Evolutionary conservation across 1,284 basidiomycete species (phyloP).

Genomic region (Tetrapyrgos nigripes): DNA sequence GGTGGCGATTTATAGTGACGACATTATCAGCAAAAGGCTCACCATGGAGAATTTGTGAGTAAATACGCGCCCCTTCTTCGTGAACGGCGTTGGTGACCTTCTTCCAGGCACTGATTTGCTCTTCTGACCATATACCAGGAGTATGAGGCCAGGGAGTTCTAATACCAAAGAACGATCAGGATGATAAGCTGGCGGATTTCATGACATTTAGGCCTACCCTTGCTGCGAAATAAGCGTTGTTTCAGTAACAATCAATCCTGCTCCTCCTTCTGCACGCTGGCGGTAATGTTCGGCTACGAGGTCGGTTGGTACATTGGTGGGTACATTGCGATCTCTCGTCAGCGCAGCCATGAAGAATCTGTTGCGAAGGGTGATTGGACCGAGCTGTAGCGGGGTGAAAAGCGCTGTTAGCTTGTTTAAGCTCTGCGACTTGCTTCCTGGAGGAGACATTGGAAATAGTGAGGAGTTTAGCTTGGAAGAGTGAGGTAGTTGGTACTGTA

Average conservation of each 20-base stretch:
- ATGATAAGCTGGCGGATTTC: not conserved
- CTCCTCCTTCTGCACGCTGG: slow-evolving; percentile 43
- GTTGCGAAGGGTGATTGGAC: slow-evolving; percentile 6
- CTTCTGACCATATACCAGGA: slow-evolving; percentile 45
- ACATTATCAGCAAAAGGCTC: slow-evolving; percentile 13
- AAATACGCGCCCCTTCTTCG: slow-evolving; percentile 37
- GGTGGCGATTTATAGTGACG: not conserved
- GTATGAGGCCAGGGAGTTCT: slow-evolving; percentile 44
- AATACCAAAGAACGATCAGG: slow-evolving; percentile 5
- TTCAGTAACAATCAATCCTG: slow-evolving; percentile 52
- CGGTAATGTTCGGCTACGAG: slow-evolving; percentile 46
- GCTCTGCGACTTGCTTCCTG: not conserved
- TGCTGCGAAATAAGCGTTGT: slow-evolving; percentile 46
- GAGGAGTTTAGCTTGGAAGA: not conserved
- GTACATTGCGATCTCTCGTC: slow-evolving; percentile 37
- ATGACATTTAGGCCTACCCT: slow-evolving; percentile 39
- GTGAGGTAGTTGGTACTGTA: too few species aligned
- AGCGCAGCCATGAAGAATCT: slow-evolving; percentile 39
- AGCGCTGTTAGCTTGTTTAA: not conserved
- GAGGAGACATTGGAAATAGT: not conserved
- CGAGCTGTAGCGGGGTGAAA: slow-evolving; percentile 8
- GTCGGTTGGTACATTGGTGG: slow-evolving; percentile 22
- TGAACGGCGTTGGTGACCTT: slow-evolving; percentile 45
- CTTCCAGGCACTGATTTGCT: slow-evolving; percentile 45
- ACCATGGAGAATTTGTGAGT: slow-evolving; percentile 46